Evolutionary conservation across 805 yeast genomes (phyloP).

Genomic region (Myxozyma melibiosi): DNA sequence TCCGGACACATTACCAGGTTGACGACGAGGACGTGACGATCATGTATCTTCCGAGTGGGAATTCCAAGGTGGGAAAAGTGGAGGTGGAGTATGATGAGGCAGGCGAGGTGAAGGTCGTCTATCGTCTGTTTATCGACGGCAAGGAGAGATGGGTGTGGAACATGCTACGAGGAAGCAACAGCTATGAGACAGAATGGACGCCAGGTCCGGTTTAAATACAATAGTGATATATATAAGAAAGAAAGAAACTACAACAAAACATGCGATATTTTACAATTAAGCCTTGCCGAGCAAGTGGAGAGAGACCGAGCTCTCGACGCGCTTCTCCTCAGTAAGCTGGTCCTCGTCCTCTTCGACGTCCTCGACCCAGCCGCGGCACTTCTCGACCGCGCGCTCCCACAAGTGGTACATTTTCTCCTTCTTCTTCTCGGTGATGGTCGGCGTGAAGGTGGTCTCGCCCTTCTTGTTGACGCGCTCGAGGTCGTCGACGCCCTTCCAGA

Average conservation of each 20-base stretch:
- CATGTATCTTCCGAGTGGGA: constrained; percentile 33
- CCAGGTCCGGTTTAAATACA: background rate
- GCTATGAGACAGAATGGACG: background rate
- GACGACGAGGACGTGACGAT: constrained; percentile 32
- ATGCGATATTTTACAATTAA: background rate
- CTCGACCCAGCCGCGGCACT: constrained; percentile 78
- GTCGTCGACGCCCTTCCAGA: constrained; percentile 79
- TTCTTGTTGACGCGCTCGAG: constrained; percentile 45
- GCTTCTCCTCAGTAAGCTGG: constrained; percentile 14
- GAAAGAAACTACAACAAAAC: background rate
- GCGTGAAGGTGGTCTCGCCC: constrained; percentile 37
- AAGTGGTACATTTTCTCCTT: constrained; percentile 66
- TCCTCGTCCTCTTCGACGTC: constrained; percentile 25
- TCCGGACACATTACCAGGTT: constrained; percentile 24
- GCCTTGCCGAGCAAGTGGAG: background rate
- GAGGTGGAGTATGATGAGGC: constrained; percentile 14
- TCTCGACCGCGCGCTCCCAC: constrained; percentile 84
- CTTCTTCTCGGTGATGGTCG: constrained; percentile 46
- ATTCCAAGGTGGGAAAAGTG: constrained; percentile 32
- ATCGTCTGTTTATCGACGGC: constrained; percentile 25
- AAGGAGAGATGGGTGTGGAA: constrained; percentile 19
- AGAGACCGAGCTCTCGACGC: constrained; percentile 12
- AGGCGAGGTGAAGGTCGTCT: background rate
- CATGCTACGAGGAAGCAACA: background rate
- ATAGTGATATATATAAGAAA: background rate